These are phyloP conservation scores for Trichoderma erinaceum DNA, from an alignment of 495 filamentous ascomycete species.

Conservation along the genomic window DNA sequence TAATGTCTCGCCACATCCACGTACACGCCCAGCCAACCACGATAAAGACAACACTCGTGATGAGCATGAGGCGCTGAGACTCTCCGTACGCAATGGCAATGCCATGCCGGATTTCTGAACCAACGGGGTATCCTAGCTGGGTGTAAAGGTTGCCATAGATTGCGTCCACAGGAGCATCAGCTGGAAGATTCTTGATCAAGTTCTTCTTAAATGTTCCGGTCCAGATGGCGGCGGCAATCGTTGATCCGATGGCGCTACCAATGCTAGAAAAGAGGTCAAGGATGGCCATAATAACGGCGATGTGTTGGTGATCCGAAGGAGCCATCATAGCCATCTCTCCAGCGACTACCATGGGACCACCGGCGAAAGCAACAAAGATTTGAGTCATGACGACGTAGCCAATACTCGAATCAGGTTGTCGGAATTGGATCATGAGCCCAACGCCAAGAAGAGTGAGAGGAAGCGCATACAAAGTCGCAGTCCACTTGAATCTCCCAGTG, in stretches of 20 bases:
- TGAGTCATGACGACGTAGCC: constrained; percentile 60
- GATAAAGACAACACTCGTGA: constrained; percentile 31
- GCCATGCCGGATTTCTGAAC: constrained; percentile 33
- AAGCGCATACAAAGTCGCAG: constrained; percentile 39
- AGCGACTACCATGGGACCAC: constrained; percentile 39
- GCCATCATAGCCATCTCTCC: constrained; percentile 54
- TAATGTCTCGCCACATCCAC: constrained; percentile 36
- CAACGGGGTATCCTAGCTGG: constrained; percentile 40
- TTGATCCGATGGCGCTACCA: constrained; percentile 49
- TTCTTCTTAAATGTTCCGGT: constrained; percentile 40
- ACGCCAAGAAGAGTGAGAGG: constrained; percentile 54
- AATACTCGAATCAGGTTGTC: constrained; percentile 39
- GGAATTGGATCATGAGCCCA: constrained; percentile 61
- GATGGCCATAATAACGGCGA: constrained; percentile 52
- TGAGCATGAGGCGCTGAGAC: constrained; percentile 38
- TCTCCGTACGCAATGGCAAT: constrained; percentile 44
- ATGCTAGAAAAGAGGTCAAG: constrained; percentile 45
- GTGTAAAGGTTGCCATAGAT: constrained; percentile 43
- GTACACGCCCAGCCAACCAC: constrained; percentile 31
- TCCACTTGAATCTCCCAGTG: constrained; percentile 44
- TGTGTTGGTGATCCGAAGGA: constrained; percentile 47
- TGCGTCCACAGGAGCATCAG: constrained; percentile 8
- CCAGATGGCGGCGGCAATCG: constrained; percentile 53
- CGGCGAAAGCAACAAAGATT: constrained; percentile 60
- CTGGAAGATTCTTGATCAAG: constrained; percentile 45